Evolutionary conservation across 352 stramenopile genomes (phyloP).

Genomic region (Phytophthora vignae): DNA sequence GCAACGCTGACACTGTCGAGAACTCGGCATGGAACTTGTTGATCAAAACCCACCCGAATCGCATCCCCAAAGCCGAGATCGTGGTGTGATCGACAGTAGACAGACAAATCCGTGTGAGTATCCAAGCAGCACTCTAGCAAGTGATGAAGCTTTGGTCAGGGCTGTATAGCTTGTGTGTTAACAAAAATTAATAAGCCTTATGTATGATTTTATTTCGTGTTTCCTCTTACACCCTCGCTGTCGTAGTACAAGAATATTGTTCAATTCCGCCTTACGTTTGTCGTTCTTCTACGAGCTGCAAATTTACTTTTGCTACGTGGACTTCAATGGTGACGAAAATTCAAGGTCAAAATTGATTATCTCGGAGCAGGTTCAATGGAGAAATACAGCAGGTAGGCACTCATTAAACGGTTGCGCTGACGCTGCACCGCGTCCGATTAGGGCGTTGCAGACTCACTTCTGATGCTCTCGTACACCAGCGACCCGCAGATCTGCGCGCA

Average conservation of each 20-base stretch:
- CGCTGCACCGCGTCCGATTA: not conserved
- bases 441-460: constrained; percentile 7
- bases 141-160: not conserved
- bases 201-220: constrained; percentile 27
- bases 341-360: too few relatives aligned
- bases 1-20: constrained; percentile 77
- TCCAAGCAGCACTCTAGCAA: not conserved
- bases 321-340: too few relatives aligned
- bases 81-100: constrained; percentile 31
- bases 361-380: not conserved
- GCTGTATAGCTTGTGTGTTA: constrained; percentile 5
- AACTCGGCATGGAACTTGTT: constrained; percentile 67
- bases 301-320: too few relatives aligned
- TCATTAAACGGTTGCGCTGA: not conserved
- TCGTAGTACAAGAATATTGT: too few relatives aligned
- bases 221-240: too few relatives aligned
- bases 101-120: not conserved
- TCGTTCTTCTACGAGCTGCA: too few relatives aligned
- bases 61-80: constrained; percentile 33
- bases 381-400: not conserved
- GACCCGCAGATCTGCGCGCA: constrained; percentile 53
- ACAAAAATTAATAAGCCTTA: constrained; percentile 29
- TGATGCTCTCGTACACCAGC: constrained; percentile 61
- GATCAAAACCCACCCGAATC: constrained; percentile 59
- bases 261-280: too few relatives aligned